These are phyloP conservation scores for Euphrasia confusa DNA, from an alignment of 257 asterid genomes.

Conservation along the genomic window DNA sequence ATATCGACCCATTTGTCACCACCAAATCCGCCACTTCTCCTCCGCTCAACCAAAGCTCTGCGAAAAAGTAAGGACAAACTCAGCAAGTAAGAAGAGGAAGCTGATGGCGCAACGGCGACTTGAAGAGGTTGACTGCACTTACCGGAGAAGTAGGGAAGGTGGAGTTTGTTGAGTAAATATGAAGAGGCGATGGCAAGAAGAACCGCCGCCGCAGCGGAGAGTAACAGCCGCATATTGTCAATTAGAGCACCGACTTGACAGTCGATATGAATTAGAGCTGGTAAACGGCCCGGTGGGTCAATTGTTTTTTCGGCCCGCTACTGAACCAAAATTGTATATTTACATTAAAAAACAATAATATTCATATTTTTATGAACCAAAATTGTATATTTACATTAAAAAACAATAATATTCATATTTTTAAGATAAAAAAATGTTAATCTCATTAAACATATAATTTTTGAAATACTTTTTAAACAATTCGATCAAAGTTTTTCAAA, in stretches of 20 bases:
- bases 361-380: too few species aligned
- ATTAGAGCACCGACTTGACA: conserved; percentile 11
- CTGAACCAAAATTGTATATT: too few species aligned
- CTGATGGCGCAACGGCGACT: not conserved
- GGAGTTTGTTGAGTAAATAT: conserved; percentile 7
- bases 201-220: conserved; percentile 39
- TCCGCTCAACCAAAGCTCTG: not conserved
- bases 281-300: too few species aligned
- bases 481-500: too few species aligned
- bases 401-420: too few species aligned
- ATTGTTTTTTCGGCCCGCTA: too few species aligned
- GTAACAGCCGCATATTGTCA: conserved; percentile 27
- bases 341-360: too few species aligned
- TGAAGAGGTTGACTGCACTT: conserved; percentile 18
- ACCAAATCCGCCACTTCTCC: conserved; percentile 56
- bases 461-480: too few species aligned
- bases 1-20: conserved; percentile 65
- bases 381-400: too few species aligned
- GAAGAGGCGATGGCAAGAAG: conserved; percentile 33
- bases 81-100: not conserved
- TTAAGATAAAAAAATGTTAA: too few species aligned
- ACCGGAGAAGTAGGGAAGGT: conserved; percentile 20
- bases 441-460: too few species aligned
- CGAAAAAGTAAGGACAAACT: not conserved
- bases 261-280: too few species aligned